Percentiles rank a stretch among this genome's conserved stretches.
Evolutionary conservation across 345 rosid genomes (phyloP).

Genomic region (Gossypium arboreum): DNA sequence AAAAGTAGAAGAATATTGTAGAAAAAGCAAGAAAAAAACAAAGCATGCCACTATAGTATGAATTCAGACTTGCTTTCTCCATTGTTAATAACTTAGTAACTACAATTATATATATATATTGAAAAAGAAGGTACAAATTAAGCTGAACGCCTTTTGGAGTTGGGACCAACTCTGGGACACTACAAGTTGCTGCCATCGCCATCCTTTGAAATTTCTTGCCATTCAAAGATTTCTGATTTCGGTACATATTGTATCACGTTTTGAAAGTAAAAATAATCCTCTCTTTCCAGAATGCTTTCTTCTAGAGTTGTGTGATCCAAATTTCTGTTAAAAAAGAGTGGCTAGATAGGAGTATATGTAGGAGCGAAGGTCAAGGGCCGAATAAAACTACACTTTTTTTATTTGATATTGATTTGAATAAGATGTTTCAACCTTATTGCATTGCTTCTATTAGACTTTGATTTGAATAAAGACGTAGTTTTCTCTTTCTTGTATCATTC

Average conservation of each 20-base stretch:
- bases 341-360: accelerated
- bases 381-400: too few species aligned
- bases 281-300: accelerated
- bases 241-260: not conserved
- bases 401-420: too few species aligned
- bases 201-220: not conserved
- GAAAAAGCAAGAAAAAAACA: not conserved
- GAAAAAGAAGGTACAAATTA: not conserved
- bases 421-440: too few species aligned
- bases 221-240: not conserved
- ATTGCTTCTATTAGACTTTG: too few species aligned
- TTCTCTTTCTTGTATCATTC: too few species aligned
- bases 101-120: not conserved
- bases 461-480: too few species aligned
- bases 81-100: not conserved
- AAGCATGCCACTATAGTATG: not conserved
- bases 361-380: too few species aligned
- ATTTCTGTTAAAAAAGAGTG: too few species aligned
- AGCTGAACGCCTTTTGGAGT: not conserved
- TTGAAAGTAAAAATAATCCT: not conserved
- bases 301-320: too few species aligned
- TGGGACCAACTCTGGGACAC: not conserved
- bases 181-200: not conserved
- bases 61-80: not conserved
- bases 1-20: not conserved